A percentile compares a stretch with the other conserved stretches of the same genome.
These are phyloP conservation scores for Ormosia emarginata DNA, from an alignment of 306 rosid species.

Conservation along the genomic window DNA sequence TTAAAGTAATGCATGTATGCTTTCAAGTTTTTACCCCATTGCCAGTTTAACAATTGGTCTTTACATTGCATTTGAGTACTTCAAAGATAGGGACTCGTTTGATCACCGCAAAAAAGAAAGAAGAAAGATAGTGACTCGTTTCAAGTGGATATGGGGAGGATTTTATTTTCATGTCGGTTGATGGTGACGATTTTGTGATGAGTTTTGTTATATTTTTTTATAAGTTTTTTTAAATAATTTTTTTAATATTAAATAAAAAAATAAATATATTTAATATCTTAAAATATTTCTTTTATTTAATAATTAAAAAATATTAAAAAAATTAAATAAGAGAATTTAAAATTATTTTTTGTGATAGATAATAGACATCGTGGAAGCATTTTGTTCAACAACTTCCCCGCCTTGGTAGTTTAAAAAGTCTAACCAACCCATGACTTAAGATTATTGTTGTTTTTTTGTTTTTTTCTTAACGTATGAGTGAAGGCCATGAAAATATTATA, in stretches of 20 bases:
- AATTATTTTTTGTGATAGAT: not conserved
- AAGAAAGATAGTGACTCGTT: not conserved
- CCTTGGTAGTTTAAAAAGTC: not conserved
- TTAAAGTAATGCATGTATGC: not conserved
- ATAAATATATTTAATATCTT: too few species aligned
- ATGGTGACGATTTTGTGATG: not conserved
- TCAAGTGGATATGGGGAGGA: not conserved
- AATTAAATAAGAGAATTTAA: too few species aligned
- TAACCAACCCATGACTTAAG: not conserved
- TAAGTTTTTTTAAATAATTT: too few species aligned
- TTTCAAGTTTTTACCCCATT: not conserved
- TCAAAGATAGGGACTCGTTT: not conserved
- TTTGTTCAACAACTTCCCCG: constrained; percentile 15
- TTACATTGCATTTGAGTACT: not conserved
- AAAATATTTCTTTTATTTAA: too few species aligned
- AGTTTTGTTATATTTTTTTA: too few species aligned
- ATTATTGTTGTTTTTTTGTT: not conserved
- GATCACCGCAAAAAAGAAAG: too few species aligned
- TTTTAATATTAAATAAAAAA: too few species aligned
- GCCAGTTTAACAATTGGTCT: not conserved
- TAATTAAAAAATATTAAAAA: too few species aligned
- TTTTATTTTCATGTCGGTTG: not conserved
- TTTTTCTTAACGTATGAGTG: not conserved
- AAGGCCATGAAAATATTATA: not conserved
- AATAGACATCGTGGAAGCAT: not conserved